Evolutionary conservation across 2,329 filamentous ascomycete species (phyloP).

Genomic region (Fusarium hainanense): DNA sequence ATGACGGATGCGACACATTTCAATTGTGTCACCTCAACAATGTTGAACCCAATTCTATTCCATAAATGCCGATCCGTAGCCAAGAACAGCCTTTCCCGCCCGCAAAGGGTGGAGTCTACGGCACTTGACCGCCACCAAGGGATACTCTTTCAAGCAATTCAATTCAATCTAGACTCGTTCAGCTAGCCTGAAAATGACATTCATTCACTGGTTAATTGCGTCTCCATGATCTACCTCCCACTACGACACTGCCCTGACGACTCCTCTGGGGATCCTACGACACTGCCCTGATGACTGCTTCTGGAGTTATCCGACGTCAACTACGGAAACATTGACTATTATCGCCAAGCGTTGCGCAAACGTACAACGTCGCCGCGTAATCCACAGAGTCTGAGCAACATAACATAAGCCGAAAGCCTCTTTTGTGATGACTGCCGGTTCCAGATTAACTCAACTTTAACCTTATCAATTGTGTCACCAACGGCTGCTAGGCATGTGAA

Average conservation of each 20-base stretch:
- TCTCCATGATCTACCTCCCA: conserved; percentile 15
- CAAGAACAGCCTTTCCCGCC: conserved; percentile 35
- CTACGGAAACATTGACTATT: not conserved
- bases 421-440: not conserved
- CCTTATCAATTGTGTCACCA: conserved; percentile 39
- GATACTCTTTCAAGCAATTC: not conserved
- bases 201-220: conserved; percentile 9
- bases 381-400: conserved; percentile 15
- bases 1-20: not conserved
- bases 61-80: conserved; percentile 5
- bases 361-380: conserved; percentile 41
- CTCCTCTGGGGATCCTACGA: not conserved
- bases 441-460: conserved; percentile 39
- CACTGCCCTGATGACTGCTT: not conserved
- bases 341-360: conserved; percentile 28
- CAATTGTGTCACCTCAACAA: not conserved
- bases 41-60: not conserved
- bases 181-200: conserved; percentile 31
- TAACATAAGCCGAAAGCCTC: not conserved
- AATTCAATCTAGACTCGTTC: not conserved
- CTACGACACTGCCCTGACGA: conserved; percentile 2
- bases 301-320: not conserved
- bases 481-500: conserved; percentile 12
- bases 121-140: conserved; percentile 34
- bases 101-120: conserved; percentile 29